phyloP scores from a whole-genome alignment of 2,329 filamentous ascomycete genomes.

The Sporothrix inflata region DNA sequence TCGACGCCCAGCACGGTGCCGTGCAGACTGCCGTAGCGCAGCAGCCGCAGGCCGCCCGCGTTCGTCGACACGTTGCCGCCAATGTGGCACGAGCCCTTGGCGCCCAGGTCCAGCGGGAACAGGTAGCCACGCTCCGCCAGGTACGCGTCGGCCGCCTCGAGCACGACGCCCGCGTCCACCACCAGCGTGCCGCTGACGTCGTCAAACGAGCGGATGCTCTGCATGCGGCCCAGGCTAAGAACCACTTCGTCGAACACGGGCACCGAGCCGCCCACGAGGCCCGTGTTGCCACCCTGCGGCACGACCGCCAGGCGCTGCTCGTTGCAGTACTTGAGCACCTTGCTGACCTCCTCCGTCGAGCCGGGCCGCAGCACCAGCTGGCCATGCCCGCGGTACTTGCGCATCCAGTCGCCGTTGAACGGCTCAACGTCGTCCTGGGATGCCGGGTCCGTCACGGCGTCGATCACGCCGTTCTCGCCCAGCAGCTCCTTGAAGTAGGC shows the following conservation, averaged over 20 bases:
- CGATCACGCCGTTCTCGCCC: conserved; percentile 76
- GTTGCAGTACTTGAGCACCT: conserved; percentile 93
- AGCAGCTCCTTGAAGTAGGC: conserved; percentile 80
- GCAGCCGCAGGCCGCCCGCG: conserved; percentile 83
- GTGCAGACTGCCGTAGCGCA: conserved; percentile 93
- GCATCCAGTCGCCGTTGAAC: conserved; percentile 99
- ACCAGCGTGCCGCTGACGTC: conserved; percentile 89
- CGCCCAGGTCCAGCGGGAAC: conserved; percentile 95
- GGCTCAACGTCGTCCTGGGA: conserved; percentile 78
- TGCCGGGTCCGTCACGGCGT: conserved; percentile 74
- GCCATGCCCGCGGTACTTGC: conserved; percentile 92
- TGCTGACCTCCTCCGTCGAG: conserved; percentile 84
- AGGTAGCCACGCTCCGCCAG: conserved; percentile 82
- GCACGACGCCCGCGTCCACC: conserved; percentile 85
- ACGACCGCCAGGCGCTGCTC: conserved; percentile 89
- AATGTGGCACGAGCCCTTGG: conserved; percentile 95
- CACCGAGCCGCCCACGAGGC: conserved; percentile 90
- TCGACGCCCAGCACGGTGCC: conserved; percentile 91
- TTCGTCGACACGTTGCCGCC: conserved; percentile 97
- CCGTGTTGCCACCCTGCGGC: conserved; percentile 95
- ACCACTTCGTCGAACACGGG: conserved; percentile 99
- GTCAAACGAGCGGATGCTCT: conserved; percentile 87
- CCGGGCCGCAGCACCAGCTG: conserved; percentile 84
- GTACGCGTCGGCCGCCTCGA: conserved; percentile 86
- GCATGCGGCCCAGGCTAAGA: conserved; percentile 88